phyloP scores from a whole-genome alignment of 306 rosid species.

The Elaeagnus macrophylla region DNA sequence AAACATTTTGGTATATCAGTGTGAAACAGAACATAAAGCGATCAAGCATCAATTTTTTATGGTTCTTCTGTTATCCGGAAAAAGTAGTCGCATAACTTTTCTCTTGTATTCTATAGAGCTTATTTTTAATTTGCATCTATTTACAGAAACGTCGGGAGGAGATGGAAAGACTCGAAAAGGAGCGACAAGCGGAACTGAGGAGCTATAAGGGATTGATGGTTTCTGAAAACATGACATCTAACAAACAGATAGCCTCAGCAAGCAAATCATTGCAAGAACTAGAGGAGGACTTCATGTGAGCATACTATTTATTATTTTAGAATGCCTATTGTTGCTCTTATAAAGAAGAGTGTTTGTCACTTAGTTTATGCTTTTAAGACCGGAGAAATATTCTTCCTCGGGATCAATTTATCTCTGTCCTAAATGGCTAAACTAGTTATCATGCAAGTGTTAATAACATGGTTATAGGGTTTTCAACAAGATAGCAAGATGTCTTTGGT shows the following conservation, averaged over 20 bases:
- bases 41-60: no score
- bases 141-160: slow-evolving; percentile 85
- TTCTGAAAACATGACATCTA: slow-evolving; percentile 89
- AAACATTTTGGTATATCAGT: not conserved
- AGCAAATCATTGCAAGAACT: slow-evolving; percentile 87
- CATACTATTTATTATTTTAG: not conserved
- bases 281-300: slow-evolving; percentile 94
- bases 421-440: no score
- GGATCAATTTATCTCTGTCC: no score
- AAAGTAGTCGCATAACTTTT: no score
- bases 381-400: not conserved
- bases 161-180: slow-evolving; percentile 82
- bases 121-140: not conserved
- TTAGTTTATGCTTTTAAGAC: slow-evolving; percentile 21
- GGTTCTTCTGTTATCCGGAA: no score
- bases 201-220: slow-evolving; percentile 96
- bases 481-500: no score
- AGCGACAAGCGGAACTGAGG: slow-evolving; percentile 75
- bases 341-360: slow-evolving; percentile 11
- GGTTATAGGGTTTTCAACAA: no score
- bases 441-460: no score
- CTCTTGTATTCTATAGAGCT: not conserved
- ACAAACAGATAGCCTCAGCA: slow-evolving; percentile 68
- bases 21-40: no score
- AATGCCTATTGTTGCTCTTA: not conserved